Conservation (phyloP, 2,329 filamentous ascomycete species). For the Botryotinia calthae region DNA sequence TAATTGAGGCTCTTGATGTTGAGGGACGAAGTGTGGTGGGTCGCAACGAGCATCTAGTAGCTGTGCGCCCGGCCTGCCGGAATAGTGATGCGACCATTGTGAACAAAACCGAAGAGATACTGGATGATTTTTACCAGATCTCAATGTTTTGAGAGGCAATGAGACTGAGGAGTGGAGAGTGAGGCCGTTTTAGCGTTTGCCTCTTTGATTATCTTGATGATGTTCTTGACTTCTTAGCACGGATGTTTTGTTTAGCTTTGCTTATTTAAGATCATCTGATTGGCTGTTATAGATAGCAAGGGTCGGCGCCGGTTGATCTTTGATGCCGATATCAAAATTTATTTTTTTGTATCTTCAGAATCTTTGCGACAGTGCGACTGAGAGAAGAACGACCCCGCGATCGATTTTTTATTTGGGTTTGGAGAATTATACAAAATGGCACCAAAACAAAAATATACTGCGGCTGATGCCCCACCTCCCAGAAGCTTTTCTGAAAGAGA, state of each 20-base stretch:
- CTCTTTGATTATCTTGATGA: slow-evolving; percentile 26
- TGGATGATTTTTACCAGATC: slow-evolving; percentile 30
- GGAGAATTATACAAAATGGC: slow-evolving; percentile 9
- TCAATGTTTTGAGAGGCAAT: slow-evolving; percentile 29
- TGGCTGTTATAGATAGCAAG: neutral
- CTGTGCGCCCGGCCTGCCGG: slow-evolving; percentile 69
- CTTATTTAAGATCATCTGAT: slow-evolving; percentile 9
- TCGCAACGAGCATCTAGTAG: slow-evolving; percentile 63
- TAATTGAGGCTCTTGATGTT: slow-evolving; percentile 43
- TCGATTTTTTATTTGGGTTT: slow-evolving; percentile 33
- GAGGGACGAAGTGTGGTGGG: slow-evolving; percentile 38
- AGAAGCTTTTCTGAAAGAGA: slow-evolving; percentile 46
- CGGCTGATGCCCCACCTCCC: neutral
- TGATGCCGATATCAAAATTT: slow-evolving; percentile 21
- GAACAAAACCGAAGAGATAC: slow-evolving; percentile 31
- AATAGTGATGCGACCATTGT: slow-evolving; percentile 71
- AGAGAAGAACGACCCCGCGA: slow-evolving; percentile 7
- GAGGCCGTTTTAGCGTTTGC: slow-evolving; percentile 3
- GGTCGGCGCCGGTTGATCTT: slow-evolving; percentile 18
- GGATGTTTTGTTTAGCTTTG: slow-evolving; percentile 19
- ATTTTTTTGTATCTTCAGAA: slow-evolving; percentile 17
- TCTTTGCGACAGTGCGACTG: slow-evolving; percentile 17
- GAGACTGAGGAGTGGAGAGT: slow-evolving; percentile 25
- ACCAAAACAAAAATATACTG: slow-evolving; percentile 12
- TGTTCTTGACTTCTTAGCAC: slow-evolving; percentile 28